Conservation (phyloP, 805 yeast genomes). For the Candida orba region DNA sequence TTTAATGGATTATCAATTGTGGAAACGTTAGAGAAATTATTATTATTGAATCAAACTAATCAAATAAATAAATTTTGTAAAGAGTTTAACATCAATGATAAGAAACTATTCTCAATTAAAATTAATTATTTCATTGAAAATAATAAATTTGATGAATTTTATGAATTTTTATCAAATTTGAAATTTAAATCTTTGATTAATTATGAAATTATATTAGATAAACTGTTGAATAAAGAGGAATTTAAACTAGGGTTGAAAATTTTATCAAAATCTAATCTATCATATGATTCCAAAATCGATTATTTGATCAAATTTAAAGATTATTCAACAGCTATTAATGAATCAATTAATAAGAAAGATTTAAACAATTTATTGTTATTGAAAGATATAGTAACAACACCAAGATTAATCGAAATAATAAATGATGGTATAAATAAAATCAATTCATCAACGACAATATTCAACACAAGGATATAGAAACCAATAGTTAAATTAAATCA, state of each 20-base stretch:
- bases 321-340: constrained; percentile 16
- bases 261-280: constrained; percentile 10
- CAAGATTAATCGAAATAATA: constrained; percentile 7
- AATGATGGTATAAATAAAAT: constrained; percentile 5
- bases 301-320: constrained; percentile 16
- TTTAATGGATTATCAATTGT: constrained; percentile 29
- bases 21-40: constrained; percentile 39
- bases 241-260: constrained; percentile 14
- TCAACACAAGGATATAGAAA: constrained; percentile 3
- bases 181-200: constrained; percentile 60
- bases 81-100: constrained; percentile 46
- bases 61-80: constrained; percentile 29
- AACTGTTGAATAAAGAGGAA: constrained; percentile 13
- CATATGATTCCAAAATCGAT: constrained; percentile 12
- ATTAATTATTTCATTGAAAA: constrained; percentile 39
- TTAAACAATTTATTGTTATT: constrained; percentile 3
- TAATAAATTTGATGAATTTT: constrained; percentile 48
- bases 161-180: constrained; percentile 37
- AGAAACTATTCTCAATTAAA: constrained; percentile 47
- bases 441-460: constrained; percentile 1
- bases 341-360: constrained; percentile 17
- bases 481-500: constrained; percentile 1
- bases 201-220: constrained; percentile 44
- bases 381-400: constrained; percentile 4
- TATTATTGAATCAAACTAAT: constrained; percentile 40